Conservation (phyloP, 2,329 filamentous ascomycete genomes). For the Neonectria sp. region DNA sequence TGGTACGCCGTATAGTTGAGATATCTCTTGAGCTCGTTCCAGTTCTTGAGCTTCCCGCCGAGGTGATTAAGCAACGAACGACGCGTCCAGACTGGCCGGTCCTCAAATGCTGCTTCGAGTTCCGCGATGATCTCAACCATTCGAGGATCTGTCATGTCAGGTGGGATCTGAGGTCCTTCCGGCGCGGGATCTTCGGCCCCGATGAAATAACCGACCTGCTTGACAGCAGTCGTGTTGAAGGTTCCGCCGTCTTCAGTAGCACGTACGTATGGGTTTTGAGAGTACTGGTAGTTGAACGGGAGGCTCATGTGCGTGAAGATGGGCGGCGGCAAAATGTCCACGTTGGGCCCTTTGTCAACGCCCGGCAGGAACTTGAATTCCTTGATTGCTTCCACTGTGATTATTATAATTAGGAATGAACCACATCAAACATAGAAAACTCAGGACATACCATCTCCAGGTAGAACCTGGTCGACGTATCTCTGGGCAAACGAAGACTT, state of each 20-base stretch:
- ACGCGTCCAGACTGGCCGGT: slow-evolving; percentile 89
- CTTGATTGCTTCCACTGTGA: slow-evolving; percentile 65
- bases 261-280: slow-evolving; percentile 86
- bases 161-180: slow-evolving; percentile 72
- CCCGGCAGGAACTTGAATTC: slow-evolving; percentile 78
- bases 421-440: neutral
- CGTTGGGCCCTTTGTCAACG: slow-evolving; percentile 70
- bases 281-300: slow-evolving; percentile 85
- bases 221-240: slow-evolving; percentile 73
- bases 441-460: slow-evolving; percentile 74
- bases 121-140: slow-evolving; percentile 76
- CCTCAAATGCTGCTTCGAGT: slow-evolving; percentile 76
- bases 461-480: slow-evolving; percentile 79
- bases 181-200: slow-evolving; percentile 74
- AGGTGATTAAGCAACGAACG: slow-evolving; percentile 85
- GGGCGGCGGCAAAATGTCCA: slow-evolving; percentile 85
- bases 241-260: slow-evolving; percentile 70
- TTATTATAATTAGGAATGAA: neutral
- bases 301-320: slow-evolving; percentile 82
- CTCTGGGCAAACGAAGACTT: slow-evolving; percentile 79
- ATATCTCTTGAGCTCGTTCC: slow-evolving; percentile 78
- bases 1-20: slow-evolving; percentile 91
- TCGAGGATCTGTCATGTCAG: slow-evolving; percentile 71
- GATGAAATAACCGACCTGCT: slow-evolving; percentile 72
- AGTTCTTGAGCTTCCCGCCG: slow-evolving; percentile 63